Evolutionary conservation across 2,329 filamentous ascomycete species (phyloP).

Genomic region (Pseudonectria buxi): DNA sequence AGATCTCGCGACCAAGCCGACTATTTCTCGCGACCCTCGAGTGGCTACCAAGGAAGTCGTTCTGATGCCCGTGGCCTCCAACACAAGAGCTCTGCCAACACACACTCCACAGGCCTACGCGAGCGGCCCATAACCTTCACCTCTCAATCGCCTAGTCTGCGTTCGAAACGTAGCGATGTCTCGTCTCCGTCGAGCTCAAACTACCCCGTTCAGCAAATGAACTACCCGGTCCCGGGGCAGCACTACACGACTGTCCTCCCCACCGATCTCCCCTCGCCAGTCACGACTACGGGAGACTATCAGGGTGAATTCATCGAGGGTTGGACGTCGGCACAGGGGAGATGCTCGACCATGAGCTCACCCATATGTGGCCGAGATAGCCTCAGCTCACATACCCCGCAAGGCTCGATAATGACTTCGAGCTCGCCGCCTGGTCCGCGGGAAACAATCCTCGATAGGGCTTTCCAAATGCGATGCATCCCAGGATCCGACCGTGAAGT

Average conservation of each 20-base stretch:
- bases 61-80: conserved; percentile 30
- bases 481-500: conserved; percentile 50
- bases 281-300: conserved; percentile 47
- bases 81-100: conserved; percentile 43
- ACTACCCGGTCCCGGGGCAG: conserved; percentile 34
- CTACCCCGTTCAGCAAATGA: conserved; percentile 32
- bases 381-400: conserved; percentile 43
- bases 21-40: conserved; percentile 37
- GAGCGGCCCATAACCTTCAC: conserved; percentile 46
- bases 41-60: conserved; percentile 33
- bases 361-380: conserved; percentile 49
- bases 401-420: conserved; percentile 32
- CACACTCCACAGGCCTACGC: conserved; percentile 38
- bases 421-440: conserved; percentile 48
- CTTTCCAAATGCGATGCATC: conserved; percentile 57
- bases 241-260: conserved; percentile 47
- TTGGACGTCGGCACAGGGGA: conserved; percentile 53
- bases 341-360: conserved; percentile 52
- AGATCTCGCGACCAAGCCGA: conserved; percentile 36
- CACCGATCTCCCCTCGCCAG: conserved; percentile 50
- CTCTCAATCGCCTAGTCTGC: conserved; percentile 54
- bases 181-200: conserved; percentile 50
- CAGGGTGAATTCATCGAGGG: conserved; percentile 52
- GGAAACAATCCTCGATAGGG: conserved; percentile 61
- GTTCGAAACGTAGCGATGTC: conserved; percentile 56